Evolutionary conservation across 768 basidiomycete genomes (phyloP), one percentile per base, ranked within the genome.

Genomic region (Suillus variegatus): DNA sequence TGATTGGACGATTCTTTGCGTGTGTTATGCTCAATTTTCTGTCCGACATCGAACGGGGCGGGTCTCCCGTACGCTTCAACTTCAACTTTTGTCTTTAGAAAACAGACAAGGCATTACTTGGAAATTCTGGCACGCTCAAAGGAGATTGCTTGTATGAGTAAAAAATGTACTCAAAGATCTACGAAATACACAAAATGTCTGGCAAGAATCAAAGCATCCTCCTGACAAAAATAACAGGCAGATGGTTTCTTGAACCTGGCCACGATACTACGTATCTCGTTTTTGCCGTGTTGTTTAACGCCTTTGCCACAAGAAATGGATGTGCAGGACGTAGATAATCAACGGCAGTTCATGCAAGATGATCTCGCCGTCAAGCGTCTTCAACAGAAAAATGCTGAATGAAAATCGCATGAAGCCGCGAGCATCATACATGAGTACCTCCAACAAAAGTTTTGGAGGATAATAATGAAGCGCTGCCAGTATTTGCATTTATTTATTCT

Each of bases 281-380:
- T 90, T 69, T 90, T 65, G 88, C 88, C 86, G 82, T 75, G 84
- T 82, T 71, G 88, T 90, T 90, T 90, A 90, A 88, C 88, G 83
- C 78, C 84, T 74, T 75, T 78, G 82, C 85, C 79, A 80, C 78
- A 79, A 57, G 58, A 70, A 55, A 65, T 67, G 77, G 38, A 55
- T 68, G 62, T 82, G 80, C 82, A 81, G 78, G 82, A 81, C 82
- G 86, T 86, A 84, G 88, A 89, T 89, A 87, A 79, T 81, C 82
- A 73, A 32, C 82, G 86, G 87, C 85, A 63, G 64, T 57, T 63
- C 35, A 32, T 5, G 60, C 43, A 40, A 49, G 41, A 64, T 25
- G 7, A 7, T 44, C 28, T 56, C 18, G 38, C 52, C 38, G 10
- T 44, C 22, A 25, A n/a, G 28, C 10, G 20, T 6, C 35, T 32